Percentiles rank a stretch among this genome's conserved stretches.
These are phyloP conservation scores for Akebia trifoliata DNA, from an alignment of 164 flowering plant species.

Conservation along the genomic window DNA sequence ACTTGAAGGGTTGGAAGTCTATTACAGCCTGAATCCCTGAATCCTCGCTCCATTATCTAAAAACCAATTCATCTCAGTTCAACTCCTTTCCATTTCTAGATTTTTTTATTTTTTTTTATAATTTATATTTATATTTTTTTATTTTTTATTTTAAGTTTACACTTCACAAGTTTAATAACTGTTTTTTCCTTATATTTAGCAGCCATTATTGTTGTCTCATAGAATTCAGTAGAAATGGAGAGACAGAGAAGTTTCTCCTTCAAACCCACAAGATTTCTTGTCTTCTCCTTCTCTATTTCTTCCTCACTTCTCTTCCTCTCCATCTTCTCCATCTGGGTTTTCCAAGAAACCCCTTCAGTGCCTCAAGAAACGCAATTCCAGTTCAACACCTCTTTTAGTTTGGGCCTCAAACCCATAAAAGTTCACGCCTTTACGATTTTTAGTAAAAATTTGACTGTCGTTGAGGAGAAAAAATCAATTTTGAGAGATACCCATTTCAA, in stretches of 20 bases:
- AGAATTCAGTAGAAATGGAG: conserved; percentile 40
- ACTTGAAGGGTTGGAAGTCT: too few species aligned
- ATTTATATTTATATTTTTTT: too few species aligned
- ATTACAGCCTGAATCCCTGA: too few species aligned
- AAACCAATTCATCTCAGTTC: too few species aligned
- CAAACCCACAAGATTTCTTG: conserved; percentile 48
- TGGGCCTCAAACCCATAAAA: conserved; percentile 18
- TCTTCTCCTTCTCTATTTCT: conserved; percentile 45
- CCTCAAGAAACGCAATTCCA: conserved; percentile 27
- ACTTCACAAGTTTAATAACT: too few species aligned
- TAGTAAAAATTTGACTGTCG: conserved; percentile 22
- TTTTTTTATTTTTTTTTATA: too few species aligned
- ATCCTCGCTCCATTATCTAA: too few species aligned
- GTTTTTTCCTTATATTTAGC: too few species aligned
- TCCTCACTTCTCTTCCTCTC: conserved; percentile 40
- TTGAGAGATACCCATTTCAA: conserved; percentile 27
- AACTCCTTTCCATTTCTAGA: too few species aligned
- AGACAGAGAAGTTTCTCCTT: conserved; percentile 68
- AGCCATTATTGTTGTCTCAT: conserved; percentile 2
- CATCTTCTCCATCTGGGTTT: conserved; percentile 44
- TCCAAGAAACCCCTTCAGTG: conserved; percentile 30
- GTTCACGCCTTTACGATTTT: conserved; percentile 21
- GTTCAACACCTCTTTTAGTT: conserved; percentile 21
- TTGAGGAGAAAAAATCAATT: conserved; percentile 17
- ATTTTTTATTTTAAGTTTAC: too few species aligned